Evolutionary conservation across 139 green algal species (phyloP).

Genomic region (Coelastrella sp.): DNA sequence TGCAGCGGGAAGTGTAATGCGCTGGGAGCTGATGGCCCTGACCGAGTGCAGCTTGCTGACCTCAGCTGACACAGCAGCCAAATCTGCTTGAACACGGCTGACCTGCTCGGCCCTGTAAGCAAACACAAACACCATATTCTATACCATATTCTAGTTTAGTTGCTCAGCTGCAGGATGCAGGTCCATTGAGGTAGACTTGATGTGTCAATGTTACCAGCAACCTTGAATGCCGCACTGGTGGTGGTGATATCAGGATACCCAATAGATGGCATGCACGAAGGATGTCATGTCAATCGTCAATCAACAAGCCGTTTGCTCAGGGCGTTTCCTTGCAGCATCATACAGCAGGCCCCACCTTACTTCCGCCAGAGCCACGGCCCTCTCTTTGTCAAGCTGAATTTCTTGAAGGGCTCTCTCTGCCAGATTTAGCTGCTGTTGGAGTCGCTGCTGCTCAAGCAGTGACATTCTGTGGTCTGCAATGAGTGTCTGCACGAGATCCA

Average conservation of each 20-base stretch:
- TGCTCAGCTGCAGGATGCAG: neutral
- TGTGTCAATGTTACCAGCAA: too few relatives aligned
- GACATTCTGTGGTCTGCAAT: conserved; percentile 27
- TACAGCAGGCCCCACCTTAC: conserved; percentile 9
- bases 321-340: too few relatives aligned
- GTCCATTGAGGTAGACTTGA: too few relatives aligned
- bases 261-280: too few relatives aligned
- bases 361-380: conserved; percentile 18
- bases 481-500: conserved; percentile 2
- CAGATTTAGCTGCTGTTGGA: conserved; percentile 11
- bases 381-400: conserved; percentile 23
- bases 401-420: neutral
- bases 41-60: conserved; percentile 14
- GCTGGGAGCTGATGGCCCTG: neutral
- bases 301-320: too few relatives aligned
- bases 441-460: conserved; percentile 33
- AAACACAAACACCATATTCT: neutral
- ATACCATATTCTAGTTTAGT: neutral
- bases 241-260: too few relatives aligned
- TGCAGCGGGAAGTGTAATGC: neutral
- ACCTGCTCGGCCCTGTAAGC: conserved; percentile 1
- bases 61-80: conserved; percentile 14
- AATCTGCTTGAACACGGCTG: neutral
- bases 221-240: too few relatives aligned
- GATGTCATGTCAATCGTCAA: too few relatives aligned